These are phyloP conservation scores for Hibiscus mutabilis DNA, from an alignment of 345 rosid genomes.

Conservation along the genomic window DNA sequence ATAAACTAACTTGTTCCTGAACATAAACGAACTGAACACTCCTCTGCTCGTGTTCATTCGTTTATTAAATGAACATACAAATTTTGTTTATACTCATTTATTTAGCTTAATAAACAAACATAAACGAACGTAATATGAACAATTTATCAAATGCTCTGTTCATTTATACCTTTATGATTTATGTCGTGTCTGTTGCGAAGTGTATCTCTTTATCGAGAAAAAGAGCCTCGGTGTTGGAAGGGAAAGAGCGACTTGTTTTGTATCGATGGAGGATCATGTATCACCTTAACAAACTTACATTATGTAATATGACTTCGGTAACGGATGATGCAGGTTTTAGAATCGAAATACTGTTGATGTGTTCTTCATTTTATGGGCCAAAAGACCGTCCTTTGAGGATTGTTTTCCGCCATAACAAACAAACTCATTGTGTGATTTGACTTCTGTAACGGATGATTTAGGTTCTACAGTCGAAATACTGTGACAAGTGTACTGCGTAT, in stretches of 20 bases:
- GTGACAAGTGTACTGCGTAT: constrained; percentile 66
- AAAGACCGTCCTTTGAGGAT: neutral
- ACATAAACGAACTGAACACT: too few relatives aligned
- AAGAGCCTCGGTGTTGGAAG: neutral
- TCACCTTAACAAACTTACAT: neutral
- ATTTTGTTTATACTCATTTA: too few relatives aligned
- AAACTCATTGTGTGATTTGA: constrained; percentile 1
- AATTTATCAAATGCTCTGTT: too few relatives aligned
- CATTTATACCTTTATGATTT: neutral
- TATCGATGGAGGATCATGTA: neutral
- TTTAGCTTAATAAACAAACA: too few relatives aligned
- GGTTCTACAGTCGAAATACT: constrained; percentile 51
- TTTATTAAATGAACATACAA: too few relatives aligned
- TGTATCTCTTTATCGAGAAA: neutral
- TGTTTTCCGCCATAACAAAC: neutral
- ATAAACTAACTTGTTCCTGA: too few relatives aligned
- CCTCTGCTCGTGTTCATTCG: too few relatives aligned
- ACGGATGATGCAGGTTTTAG: constrained; percentile 35
- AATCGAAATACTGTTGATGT: constrained; percentile 49
- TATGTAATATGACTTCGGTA: neutral
- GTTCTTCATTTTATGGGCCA: neutral
- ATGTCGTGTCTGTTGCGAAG: neutral
- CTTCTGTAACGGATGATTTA: constrained; percentile 19
- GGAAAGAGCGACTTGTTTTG: neutral
- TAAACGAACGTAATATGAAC: too few relatives aligned